These are phyloP conservation scores for Kodamaea kaohsiungensis DNA, from an alignment of 805 yeast genomes.

Conservation along the genomic window DNA sequence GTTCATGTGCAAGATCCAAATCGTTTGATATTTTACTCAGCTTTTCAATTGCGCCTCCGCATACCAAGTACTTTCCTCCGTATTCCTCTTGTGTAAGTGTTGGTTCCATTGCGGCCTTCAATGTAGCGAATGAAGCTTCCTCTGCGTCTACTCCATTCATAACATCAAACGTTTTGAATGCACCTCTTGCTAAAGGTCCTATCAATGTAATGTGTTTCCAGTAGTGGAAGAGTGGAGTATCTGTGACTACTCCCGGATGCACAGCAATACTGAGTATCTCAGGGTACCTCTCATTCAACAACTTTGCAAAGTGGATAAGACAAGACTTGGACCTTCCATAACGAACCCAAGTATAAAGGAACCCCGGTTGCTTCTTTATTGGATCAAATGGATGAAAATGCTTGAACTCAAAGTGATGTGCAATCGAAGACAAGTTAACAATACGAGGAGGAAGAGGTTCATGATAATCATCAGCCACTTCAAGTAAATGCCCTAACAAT, in stretches of 20 bases:
- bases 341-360: constrained; percentile 30
- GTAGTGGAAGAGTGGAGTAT: constrained; percentile 33
- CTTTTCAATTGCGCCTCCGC: constrained; percentile 31
- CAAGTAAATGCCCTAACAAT: constrained; percentile 28
- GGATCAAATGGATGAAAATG: constrained; percentile 26
- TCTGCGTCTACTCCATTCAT: constrained; percentile 33
- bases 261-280: constrained; percentile 34
- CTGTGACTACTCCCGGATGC: constrained; percentile 41
- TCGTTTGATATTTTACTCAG: constrained; percentile 28
- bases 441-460: constrained; percentile 28
- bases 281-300: constrained; percentile 29
- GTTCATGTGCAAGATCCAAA: constrained; percentile 19
- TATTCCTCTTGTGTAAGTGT: constrained; percentile 20
- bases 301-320: constrained; percentile 30
- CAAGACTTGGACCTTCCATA: constrained; percentile 39
- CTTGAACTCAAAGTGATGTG: constrained; percentile 27
- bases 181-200: constrained; percentile 20
- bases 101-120: constrained; percentile 35
- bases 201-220: constrained; percentile 27
- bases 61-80: constrained; percentile 31
- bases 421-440: constrained; percentile 33
- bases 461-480: constrained; percentile 13
- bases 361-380: constrained; percentile 27
- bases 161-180: constrained; percentile 16
- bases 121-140: constrained; percentile 35